A percentile compares a stretch with the other conserved stretches of the same genome.
These are phyloP conservation scores for Wickerhamiella spandovensis DNA, from an alignment of 805 yeast genomes.

Conservation along the genomic window DNA sequence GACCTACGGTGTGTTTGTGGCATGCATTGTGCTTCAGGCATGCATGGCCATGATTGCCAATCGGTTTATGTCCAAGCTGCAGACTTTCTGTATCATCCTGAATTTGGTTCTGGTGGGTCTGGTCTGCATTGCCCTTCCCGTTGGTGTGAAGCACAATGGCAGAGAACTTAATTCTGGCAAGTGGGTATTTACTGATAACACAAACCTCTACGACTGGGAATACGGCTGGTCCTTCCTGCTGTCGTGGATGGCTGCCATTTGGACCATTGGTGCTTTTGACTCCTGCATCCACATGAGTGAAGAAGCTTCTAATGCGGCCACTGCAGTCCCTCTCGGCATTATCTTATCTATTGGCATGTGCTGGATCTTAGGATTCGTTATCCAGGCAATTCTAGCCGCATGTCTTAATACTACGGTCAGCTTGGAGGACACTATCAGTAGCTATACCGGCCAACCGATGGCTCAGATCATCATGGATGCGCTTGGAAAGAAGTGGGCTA, in stretches of 20 bases:
- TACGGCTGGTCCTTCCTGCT: slow-evolving; percentile 43
- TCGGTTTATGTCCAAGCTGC: slow-evolving; percentile 41
- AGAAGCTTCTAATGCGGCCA: slow-evolving; percentile 49
- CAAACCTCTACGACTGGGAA: slow-evolving; percentile 40
- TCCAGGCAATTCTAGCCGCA: slow-evolving; percentile 40
- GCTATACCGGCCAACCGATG: slow-evolving; percentile 41
- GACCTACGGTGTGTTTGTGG: slow-evolving; percentile 55
- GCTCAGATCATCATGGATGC: slow-evolving; percentile 52
- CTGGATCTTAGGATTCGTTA: slow-evolving; percentile 44
- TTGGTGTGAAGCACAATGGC: slow-evolving; percentile 28
- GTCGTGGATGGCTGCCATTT: slow-evolving; percentile 51
- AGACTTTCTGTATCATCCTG: slow-evolving; percentile 41
- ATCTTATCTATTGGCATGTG: slow-evolving; percentile 43
- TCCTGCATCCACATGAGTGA: slow-evolving; percentile 61
- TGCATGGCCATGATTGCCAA: slow-evolving; percentile 45
- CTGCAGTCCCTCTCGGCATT: slow-evolving; percentile 54
- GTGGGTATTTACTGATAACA: slow-evolving; percentile 42
- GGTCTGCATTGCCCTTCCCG: slow-evolving; percentile 50
- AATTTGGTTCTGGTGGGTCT: slow-evolving; percentile 41
- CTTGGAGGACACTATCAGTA: slow-evolving; percentile 29
- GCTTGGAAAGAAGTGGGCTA: slow-evolving; percentile 51
- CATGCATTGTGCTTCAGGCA: slow-evolving; percentile 41
- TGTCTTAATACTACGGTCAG: slow-evolving; percentile 30
- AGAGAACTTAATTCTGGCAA: slow-evolving; percentile 34
- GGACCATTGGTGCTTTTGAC: slow-evolving; percentile 69